phyloP scores from a whole-genome alignment of 176 grass and related monocot genomes.

The Ensete ventricosum region DNA sequence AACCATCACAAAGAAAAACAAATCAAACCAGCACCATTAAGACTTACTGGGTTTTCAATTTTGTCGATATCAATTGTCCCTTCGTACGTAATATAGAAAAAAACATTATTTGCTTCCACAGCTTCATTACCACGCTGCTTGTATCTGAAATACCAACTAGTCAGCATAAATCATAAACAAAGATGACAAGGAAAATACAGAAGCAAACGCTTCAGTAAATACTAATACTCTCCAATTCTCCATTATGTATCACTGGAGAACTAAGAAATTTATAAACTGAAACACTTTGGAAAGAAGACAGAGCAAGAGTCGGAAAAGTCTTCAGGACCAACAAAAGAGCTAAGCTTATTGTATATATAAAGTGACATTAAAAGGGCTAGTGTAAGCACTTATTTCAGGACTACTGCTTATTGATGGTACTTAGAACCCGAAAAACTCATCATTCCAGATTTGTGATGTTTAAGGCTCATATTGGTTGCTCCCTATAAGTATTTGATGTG shows the following conservation, averaged over 20 bases:
- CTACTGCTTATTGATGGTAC: too few relatives aligned
- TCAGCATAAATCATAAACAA: slow-evolving; percentile 6
- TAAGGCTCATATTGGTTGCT: neutral
- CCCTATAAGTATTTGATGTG: neutral
- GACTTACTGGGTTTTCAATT: slow-evolving; percentile 81
- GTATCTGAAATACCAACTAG: slow-evolving; percentile 50
- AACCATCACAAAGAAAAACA: neutral
- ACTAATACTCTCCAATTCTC: neutral
- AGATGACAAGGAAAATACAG: neutral
- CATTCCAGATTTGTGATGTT: neutral
- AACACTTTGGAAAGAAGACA: neutral
- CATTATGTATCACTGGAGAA: neutral
- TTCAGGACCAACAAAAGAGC: neutral
- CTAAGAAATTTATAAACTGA: neutral
- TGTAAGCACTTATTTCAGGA: too few relatives aligned
- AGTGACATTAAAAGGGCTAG: too few relatives aligned
- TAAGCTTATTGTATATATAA: too few relatives aligned
- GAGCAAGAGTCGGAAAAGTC: neutral
- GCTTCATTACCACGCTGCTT: slow-evolving; percentile 97
- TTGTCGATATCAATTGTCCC: slow-evolving; percentile 96
- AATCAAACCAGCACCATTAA: slow-evolving; percentile 13
- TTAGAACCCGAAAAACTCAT: neutral
- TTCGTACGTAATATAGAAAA: slow-evolving; percentile 99
- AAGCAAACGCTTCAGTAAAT: neutral
- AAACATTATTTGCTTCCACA: slow-evolving; percentile 75